Conservation (phyloP, 2,329 filamentous ascomycete genomes). For the Ceratocystis albifundus region DNA sequence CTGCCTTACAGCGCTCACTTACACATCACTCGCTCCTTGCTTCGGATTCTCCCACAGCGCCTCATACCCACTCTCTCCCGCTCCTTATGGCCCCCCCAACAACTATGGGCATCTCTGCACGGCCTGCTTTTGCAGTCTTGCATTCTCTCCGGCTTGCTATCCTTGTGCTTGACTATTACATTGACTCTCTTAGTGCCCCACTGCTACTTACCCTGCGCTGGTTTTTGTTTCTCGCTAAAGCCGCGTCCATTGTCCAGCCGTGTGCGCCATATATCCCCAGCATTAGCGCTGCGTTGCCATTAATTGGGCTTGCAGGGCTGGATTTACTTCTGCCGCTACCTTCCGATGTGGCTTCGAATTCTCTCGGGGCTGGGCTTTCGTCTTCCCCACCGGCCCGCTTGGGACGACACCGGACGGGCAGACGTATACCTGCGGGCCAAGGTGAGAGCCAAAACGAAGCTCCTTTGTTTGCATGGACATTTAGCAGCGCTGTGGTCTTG, state of each 20-base stretch:
- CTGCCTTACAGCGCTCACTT: constrained; percentile 24
- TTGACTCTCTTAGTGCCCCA: not conserved
- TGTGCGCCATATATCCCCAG: constrained; percentile 64
- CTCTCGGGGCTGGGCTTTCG: too few relatives aligned
- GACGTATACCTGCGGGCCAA: not conserved
- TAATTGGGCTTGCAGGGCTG: constrained; percentile 56
- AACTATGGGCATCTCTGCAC: not conserved
- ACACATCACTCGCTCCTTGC: constrained; percentile 23
- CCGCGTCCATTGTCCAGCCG: constrained; percentile 50
- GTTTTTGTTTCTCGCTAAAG: constrained; percentile 55
- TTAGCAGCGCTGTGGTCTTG: constrained; percentile 5
- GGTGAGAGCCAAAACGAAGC: not conserved
- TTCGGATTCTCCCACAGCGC: constrained; percentile 25
- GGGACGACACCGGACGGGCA: not conserved
- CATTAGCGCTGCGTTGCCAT: constrained; percentile 51
- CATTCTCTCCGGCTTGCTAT: not conserved
- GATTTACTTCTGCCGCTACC: constrained; percentile 42
- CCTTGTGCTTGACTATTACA: constrained; percentile 10
- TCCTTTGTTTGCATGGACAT: constrained; percentile 5
- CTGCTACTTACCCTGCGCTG: constrained; percentile 39
- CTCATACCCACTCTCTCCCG: constrained; percentile 19
- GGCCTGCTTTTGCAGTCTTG: not conserved
- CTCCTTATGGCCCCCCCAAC: constrained; percentile 22
- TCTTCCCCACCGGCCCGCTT: too few relatives aligned
- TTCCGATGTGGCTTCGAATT: not conserved